Percentiles rank a stretch among this genome's conserved stretches.
Evolutionary conservation across 441 rosid species (phyloP).

Genomic region (Aquilaria agallochum): DNA sequence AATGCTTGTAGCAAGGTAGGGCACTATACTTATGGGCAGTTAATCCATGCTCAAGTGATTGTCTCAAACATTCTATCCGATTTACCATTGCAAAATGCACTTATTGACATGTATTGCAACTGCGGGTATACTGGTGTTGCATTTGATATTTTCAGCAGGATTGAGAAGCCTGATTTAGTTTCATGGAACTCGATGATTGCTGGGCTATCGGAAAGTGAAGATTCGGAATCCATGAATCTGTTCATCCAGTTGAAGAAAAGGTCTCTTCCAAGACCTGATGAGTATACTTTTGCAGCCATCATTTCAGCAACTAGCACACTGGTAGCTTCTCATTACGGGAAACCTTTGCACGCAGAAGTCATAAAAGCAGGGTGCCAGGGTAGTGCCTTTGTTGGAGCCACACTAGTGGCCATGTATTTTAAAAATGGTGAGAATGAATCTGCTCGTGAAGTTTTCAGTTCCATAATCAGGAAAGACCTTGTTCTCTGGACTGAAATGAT

Average conservation of each 20-base stretch:
- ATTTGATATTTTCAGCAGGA: slow-evolving; percentile 38
- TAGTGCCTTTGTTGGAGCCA: slow-evolving; percentile 64
- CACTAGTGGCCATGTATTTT: slow-evolving; percentile 78
- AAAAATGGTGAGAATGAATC: slow-evolving; percentile 47
- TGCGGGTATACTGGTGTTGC: slow-evolving; percentile 52
- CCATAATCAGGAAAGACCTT: slow-evolving; percentile 50
- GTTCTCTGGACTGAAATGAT: slow-evolving; percentile 96
- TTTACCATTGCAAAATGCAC: slow-evolving; percentile 68
- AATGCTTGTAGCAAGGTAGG: slow-evolving; percentile 64
- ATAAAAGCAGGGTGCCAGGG: slow-evolving; percentile 47
- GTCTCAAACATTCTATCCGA: slow-evolving; percentile 37
- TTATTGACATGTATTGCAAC: slow-evolving; percentile 81
- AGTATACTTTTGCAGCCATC: slow-evolving; percentile 69
- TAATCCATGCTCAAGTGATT: slow-evolving; percentile 51
- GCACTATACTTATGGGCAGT: slow-evolving; percentile 39
- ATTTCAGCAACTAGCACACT: slow-evolving; percentile 47
- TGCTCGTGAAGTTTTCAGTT: slow-evolving; percentile 44
- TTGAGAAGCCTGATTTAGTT: slow-evolving; percentile 50
- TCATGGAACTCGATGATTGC: slow-evolving; percentile 86
- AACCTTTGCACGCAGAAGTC: slow-evolving; percentile 65
- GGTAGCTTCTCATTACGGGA: slow-evolving; percentile 39
- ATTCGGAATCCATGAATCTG: slow-evolving; percentile 48
- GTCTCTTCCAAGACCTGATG: slow-evolving; percentile 60
- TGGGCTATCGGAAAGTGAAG: slow-evolving; percentile 62
- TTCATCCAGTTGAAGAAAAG: slow-evolving; percentile 36